Evolutionary conservation across 176 grass and related monocot species (phyloP).

Genomic region (Calamus simplicifolius): DNA sequence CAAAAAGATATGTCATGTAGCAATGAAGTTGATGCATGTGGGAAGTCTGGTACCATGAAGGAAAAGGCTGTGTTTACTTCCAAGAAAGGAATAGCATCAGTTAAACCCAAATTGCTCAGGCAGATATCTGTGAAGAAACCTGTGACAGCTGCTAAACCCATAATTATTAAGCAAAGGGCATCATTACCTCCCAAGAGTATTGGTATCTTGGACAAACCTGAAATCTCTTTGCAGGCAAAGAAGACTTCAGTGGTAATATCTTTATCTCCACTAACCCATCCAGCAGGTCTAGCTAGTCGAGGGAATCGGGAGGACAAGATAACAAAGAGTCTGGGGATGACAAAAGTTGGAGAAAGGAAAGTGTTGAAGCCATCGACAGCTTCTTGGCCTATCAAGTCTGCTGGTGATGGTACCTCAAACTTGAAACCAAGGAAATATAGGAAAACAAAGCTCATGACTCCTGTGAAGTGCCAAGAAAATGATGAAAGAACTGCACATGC

Average conservation of each 20-base stretch:
- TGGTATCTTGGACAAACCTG: constrained; percentile 2
- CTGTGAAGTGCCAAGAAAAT: no score
- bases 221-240: constrained; percentile 25
- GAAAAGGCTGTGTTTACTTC: neutral
- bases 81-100: constrained; percentile 22
- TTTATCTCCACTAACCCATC: constrained; percentile 13
- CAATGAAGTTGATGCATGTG: no score
- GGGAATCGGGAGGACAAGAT: constrained; percentile 17
- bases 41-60: neutral
- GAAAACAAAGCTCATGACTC: neutral
- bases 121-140: constrained; percentile 22
- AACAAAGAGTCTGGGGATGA: constrained; percentile 3
- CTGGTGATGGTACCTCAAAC: constrained; percentile 11
- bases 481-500: neutral
- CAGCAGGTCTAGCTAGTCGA: neutral
- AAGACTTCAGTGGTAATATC: constrained; percentile 15
- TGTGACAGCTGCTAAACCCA: constrained; percentile 21
- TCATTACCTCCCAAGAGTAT: constrained; percentile 19
- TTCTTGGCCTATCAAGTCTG: constrained; percentile 4
- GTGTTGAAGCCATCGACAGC: constrained; percentile 12
- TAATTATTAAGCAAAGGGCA: constrained; percentile 21
- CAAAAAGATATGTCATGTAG: neutral
- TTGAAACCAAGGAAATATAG: constrained; percentile 4
- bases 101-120: constrained; percentile 25
- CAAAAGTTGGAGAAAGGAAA: constrained; percentile 16